Conservation (phyloP, 139 green algal genomes). For the Trebouxia sp. region DNA sequence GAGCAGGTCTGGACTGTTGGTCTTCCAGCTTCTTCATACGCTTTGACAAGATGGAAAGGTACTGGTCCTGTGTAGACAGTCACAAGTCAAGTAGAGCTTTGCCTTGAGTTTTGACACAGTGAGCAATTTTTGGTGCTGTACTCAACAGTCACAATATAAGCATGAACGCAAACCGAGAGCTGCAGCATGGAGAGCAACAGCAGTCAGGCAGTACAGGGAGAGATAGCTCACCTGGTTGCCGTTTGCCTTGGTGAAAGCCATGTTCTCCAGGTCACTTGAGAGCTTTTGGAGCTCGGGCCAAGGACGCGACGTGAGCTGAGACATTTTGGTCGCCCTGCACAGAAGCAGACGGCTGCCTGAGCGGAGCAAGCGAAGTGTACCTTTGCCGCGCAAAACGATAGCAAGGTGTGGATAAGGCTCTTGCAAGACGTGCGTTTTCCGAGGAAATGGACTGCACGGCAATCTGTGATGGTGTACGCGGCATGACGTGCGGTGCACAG, state of each 20-base stretch:
- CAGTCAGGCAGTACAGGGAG: background rate
- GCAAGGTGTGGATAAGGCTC: background rate
- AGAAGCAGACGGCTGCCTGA: background rate
- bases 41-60: background rate
- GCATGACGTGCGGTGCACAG: too few relatives aligned
- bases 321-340: background rate
- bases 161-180: too few relatives aligned
- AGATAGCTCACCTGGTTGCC: background rate
- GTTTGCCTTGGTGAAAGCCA: background rate
- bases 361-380: background rate
- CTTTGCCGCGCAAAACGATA: slow-evolving; percentile 3
- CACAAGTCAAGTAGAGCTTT: background rate
- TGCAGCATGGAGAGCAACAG: too few relatives aligned
- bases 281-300: background rate
- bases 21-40: background rate
- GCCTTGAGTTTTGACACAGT: too few relatives aligned
- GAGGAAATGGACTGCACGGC: too few relatives aligned
- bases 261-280: background rate
- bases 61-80: background rate
- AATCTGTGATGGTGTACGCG: too few relatives aligned
- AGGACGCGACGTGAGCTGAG: background rate
- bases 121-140: too few relatives aligned
- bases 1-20: background rate
- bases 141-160: too few relatives aligned
- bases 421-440: background rate